A percentile compares a stretch with the other conserved stretches of the same genome.
phyloP scores from a whole-genome alignment of 2,329 filamentous ascomycete species.

The Rutstroemia sp. region DNA sequence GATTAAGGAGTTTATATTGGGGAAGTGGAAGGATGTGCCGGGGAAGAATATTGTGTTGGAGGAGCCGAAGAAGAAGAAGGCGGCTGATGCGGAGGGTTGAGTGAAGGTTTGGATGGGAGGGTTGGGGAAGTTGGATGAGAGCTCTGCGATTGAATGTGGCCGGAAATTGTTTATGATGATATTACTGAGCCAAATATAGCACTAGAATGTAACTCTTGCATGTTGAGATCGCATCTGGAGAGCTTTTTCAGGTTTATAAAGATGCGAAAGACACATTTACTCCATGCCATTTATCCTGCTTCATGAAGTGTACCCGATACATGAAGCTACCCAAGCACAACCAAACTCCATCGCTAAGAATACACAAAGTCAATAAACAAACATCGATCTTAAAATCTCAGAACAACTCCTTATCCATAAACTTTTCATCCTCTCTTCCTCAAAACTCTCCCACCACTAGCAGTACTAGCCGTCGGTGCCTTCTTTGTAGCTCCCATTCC shows the following conservation, averaged over 20 bases:
- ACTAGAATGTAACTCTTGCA: too few relatives aligned
- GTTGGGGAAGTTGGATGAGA: not conserved
- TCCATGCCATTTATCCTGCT: not conserved
- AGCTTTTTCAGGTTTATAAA: not conserved
- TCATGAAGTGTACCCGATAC: not conserved
- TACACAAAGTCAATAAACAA: not conserved
- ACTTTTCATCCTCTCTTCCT: conserved; percentile 21
- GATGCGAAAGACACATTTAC: not conserved
- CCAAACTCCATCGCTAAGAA: conserved; percentile 2
- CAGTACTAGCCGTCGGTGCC: conserved; percentile 36
- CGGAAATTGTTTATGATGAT: not conserved
- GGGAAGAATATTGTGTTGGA: conserved; percentile 93
- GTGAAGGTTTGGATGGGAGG: not conserved
- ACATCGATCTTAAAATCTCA: not conserved
- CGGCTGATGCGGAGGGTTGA: conserved; percentile 22
- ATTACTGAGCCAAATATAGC: not conserved
- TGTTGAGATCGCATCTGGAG: too few relatives aligned
- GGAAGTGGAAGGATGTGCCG: conserved; percentile 84
- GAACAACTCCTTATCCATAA: not conserved
- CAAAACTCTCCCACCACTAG: conserved; percentile 25
- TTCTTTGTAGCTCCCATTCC: conserved; percentile 45
- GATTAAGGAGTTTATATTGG: conserved; percentile 81
- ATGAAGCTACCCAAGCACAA: not conserved
- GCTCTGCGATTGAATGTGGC: not conserved
- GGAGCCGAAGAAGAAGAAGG: conserved; percentile 95